phyloP scores from a whole-genome alignment of 768 basidiomycete genomes.

The Astraeus odoratus region DNA sequence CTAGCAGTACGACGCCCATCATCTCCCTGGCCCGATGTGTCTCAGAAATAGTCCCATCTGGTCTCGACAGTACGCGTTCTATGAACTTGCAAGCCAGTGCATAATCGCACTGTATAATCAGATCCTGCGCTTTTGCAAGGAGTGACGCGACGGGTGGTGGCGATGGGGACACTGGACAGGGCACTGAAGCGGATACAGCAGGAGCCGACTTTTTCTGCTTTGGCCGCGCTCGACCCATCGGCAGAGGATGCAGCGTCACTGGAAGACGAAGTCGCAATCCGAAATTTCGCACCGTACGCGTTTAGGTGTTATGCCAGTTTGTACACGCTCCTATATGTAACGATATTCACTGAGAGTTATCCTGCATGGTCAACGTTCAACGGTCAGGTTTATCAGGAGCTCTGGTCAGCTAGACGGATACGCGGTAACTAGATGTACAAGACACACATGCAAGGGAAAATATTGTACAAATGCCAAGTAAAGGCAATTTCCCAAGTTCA shows the following conservation, averaged over 20 bases:
- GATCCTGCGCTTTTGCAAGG: slow-evolving; percentile 70
- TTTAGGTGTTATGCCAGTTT: too few species aligned
- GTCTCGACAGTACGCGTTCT: slow-evolving; percentile 56
- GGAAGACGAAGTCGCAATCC: slow-evolving; percentile 9
- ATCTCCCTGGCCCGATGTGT: slow-evolving; percentile 73
- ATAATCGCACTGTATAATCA: slow-evolving; percentile 82
- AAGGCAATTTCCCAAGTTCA: too few species aligned
- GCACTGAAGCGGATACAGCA: slow-evolving; percentile 9
- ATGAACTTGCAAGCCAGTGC: slow-evolving; percentile 72
- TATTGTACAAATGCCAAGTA: too few species aligned
- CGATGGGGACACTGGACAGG: slow-evolving; percentile 9
- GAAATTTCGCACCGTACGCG: too few species aligned
- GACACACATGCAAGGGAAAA: too few species aligned
- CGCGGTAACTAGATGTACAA: too few species aligned
- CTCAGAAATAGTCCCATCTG: slow-evolving; percentile 33
- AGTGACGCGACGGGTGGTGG: slow-evolving; percentile 47
- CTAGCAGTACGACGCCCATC: slow-evolving; percentile 71
- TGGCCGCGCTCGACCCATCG: slow-evolving; percentile 51
- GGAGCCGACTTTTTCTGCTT: slow-evolving; percentile 29
- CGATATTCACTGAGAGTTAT: too few species aligned
- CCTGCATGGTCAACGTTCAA: too few species aligned
- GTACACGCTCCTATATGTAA: too few species aligned
- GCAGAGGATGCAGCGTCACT: not conserved
- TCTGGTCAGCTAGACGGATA: too few species aligned
- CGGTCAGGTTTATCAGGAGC: too few species aligned